Base-by-base conservation (phyloP, 1,284 basidiomycete genomes). In the Boletus mariae region DNA sequence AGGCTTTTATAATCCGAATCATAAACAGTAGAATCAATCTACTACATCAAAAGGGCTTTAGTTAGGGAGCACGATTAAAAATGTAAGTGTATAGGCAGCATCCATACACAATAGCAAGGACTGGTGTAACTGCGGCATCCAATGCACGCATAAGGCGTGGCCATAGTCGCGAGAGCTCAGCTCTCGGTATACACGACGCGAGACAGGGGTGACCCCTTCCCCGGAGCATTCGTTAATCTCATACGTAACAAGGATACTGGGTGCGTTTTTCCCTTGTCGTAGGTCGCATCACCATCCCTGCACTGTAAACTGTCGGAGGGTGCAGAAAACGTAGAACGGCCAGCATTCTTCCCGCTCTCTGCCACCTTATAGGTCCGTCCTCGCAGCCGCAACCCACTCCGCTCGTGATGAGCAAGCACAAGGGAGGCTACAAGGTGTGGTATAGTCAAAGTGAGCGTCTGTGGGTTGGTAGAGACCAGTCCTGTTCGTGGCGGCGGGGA, bases 361-460 rank as follows among this genome's bases (percentile, higher is more conserved):
- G 28, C 6, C 6, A 42, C 37, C 23, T 49, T 58, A 6, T 13
- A 40, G n/a, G 49, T 26, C 29, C 64, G 62, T 28, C 58, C 61
- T 3, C 68, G 68, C 25, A 41, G 9, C 11, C 57, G 60, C 38
- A 46, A n/a, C 45, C 57, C 55, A 28, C 51, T 47, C 37, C 55
- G 57, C n/a, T 71, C 68, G 42, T 37, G 66, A 49, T 66, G 43
- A 23, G 65, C 63, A 43, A 68, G 61, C 1, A 49, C 67, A 15
- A 68, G 61, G 12, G 63, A 57, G 23, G 66, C 66, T n/a, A 71
- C 67, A 12, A 68, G 68, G 43, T 68, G 66, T 0, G 69, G 61
- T 49, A 70, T 66, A 2, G 69, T 59, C 60, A 67, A 55, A 23
- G 58, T 57, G 50, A 56, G 56, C 23, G 46, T 57, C 29, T 50